Evolutionary conservation across 176 grass and related monocot genomes (phyloP), one percentile per base, ranked within the genome.

Genomic region (Oryza nivara): DNA sequence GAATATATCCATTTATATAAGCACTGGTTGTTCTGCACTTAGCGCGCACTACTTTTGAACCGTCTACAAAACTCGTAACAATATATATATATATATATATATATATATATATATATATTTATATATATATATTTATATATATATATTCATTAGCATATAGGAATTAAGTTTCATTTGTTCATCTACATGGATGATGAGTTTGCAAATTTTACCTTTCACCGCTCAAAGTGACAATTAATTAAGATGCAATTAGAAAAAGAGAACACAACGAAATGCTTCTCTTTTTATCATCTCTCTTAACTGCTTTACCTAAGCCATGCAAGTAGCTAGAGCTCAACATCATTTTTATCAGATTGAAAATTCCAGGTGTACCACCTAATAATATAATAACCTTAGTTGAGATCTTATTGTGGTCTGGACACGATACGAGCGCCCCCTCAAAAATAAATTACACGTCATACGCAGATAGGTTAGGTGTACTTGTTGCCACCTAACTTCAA

Each of bases 401-500:
- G 17, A 68, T 68, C n/a, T 68, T 35, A 61, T 19, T 43, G 58
- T 67, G 20, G 65, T 72, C 46, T 34, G 30, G 17, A 41, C 74
- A 83, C 75, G 75, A 60, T 26, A 88, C 5, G 16, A 7, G 49
- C 49, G 49, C 5, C 52, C 40, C 40, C 6, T 41, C 16, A 56
- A 56, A 56, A 56, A 56, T 19, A 19, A 56, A 19, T 14, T 19
- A 56, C 6, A 56, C 19, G 15, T 56, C 52, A 56, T 19, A 7
- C 1, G 2, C 16, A 56, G 44, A 15, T 43, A 73, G 81, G 68
- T 36, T 88, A 79, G 87, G 40, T 41, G 75, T 84, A 58, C 32
- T 22, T 9, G 46, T 84, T 74, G 75, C 58, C 69, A 84, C 87
- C 87, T 15, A 88, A 88, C 81, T 74, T 79, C 60, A 83, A 74